These are phyloP conservation scores for Salvia hispanica DNA, from an alignment of 257 asterid species.

Conservation along the genomic window DNA sequence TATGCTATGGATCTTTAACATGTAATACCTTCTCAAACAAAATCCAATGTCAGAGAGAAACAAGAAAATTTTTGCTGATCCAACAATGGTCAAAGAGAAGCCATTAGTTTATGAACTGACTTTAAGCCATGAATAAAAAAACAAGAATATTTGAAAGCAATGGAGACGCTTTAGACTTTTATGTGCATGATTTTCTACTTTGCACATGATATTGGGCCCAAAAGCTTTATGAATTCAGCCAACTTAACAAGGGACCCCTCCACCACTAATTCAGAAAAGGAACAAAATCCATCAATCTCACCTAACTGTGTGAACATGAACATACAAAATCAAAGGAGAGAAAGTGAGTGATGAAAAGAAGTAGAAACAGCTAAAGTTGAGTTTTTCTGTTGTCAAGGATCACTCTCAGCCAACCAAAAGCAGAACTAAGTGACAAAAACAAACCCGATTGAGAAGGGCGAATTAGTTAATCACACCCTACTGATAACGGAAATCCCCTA, in stretches of 20 bases:
- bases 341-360: slow-evolving; percentile 14
- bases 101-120: slow-evolving; percentile 32
- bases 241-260: slow-evolving; percentile 50
- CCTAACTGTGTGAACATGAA: slow-evolving; percentile 48
- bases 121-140: slow-evolving; percentile 33
- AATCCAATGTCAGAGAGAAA: slow-evolving; percentile 33
- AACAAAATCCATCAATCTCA: slow-evolving; percentile 40
- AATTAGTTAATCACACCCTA: not conserved
- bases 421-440: slow-evolving; percentile 1
- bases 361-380: slow-evolving; percentile 15
- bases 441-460: slow-evolving; percentile 4
- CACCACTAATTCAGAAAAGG: slow-evolving; percentile 39
- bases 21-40: slow-evolving; percentile 10
- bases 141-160: slow-evolving; percentile 35
- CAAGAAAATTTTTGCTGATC: slow-evolving; percentile 43
- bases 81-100: slow-evolving; percentile 7
- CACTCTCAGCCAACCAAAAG: slow-evolving; percentile 28
- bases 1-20: slow-evolving; percentile 1
- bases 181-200: slow-evolving; percentile 33
- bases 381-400: slow-evolving; percentile 2
- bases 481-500: slow-evolving; percentile 8
- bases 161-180: slow-evolving; percentile 28
- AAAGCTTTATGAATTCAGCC: slow-evolving; percentile 36
- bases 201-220: slow-evolving; percentile 49
- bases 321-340: slow-evolving; percentile 41